These are phyloP conservation scores for Jaltomata sinuosa DNA, from an alignment of 257 asterid genomes.

Conservation along the genomic window DNA sequence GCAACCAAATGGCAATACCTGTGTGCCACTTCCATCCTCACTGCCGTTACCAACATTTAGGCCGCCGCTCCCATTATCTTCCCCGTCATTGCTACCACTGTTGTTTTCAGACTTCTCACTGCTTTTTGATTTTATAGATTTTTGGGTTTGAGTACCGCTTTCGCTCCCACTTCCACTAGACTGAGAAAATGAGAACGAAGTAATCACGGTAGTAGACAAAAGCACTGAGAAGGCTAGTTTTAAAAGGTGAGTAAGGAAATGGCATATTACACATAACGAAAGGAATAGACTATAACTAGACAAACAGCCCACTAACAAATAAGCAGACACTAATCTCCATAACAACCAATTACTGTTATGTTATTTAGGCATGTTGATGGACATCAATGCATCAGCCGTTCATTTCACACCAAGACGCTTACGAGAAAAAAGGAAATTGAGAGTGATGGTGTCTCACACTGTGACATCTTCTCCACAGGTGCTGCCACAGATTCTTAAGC, in stretches of 20 bases:
- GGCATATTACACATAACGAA: not conserved
- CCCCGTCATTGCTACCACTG: conserved; percentile 44
- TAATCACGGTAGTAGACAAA: not conserved
- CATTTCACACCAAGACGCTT: not conserved
- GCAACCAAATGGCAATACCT: conserved; percentile 24
- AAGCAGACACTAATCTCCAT: not conserved
- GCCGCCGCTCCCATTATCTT: conserved; percentile 40
- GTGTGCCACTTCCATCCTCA: conserved; percentile 73
- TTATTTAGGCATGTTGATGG: not conserved
- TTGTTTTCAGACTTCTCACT: conserved; percentile 36
- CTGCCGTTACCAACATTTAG: conserved; percentile 40
- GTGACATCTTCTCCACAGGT: conserved; percentile 90
- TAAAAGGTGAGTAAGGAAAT: not conserved
- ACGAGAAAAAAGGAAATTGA: not conserved
- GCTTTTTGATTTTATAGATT: conserved; percentile 50
- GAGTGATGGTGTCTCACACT: conserved; percentile 41
- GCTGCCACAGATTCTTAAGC: conserved; percentile 96
- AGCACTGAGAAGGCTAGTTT: not conserved
- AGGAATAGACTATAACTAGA: not conserved
- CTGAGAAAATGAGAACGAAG: conserved; percentile 22
- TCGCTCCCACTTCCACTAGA: conserved; percentile 96
- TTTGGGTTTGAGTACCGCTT: conserved; percentile 69
- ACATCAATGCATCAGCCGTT: conserved; percentile 19
- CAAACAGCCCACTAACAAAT: not conserved
- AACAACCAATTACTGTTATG: not conserved